A percentile compares a stretch with the other conserved stretches of the same genome.
Conservation (phyloP, 768 basidiomycete genomes). For the Leucocoprinus birnbaumii region DNA sequence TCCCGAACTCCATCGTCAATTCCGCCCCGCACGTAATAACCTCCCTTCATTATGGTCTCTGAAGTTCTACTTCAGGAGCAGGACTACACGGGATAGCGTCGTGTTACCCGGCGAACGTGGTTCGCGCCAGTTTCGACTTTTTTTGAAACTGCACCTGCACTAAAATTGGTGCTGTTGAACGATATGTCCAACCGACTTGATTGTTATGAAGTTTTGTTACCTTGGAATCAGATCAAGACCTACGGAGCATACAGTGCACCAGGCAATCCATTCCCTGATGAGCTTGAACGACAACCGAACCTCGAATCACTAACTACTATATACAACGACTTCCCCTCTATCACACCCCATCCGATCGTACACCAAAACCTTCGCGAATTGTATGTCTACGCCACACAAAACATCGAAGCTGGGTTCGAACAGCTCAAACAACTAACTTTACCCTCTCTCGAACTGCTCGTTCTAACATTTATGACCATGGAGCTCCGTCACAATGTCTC, state of each 20-base stretch:
- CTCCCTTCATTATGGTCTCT: neutral
- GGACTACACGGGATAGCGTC: neutral
- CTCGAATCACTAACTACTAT: neutral
- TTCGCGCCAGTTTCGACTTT: neutral
- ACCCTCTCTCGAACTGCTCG: neutral
- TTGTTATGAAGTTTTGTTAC: neutral
- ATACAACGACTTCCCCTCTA: neutral
- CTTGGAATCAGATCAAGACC: neutral
- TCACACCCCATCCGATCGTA: neutral
- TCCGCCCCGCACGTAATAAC: neutral
- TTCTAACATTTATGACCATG: neutral
- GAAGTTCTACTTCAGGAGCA: neutral
- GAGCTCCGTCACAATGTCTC: neutral
- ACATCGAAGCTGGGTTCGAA: neutral
- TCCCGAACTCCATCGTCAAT: neutral
- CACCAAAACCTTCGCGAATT: neutral
- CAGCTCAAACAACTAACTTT: neutral
- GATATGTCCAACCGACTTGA: neutral
- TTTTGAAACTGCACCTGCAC: neutral
- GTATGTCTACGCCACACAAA: neutral
- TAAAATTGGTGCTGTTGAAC: neutral
- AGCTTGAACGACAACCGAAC: neutral
- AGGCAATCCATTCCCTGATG: neutral
- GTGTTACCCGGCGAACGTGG: neutral
- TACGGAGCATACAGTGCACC: neutral